Evolutionary conservation across 2,329 filamentous ascomycete genomes (phyloP), one percentile per base, ranked within the genome.

Genomic region (Cladosporium velox): DNA sequence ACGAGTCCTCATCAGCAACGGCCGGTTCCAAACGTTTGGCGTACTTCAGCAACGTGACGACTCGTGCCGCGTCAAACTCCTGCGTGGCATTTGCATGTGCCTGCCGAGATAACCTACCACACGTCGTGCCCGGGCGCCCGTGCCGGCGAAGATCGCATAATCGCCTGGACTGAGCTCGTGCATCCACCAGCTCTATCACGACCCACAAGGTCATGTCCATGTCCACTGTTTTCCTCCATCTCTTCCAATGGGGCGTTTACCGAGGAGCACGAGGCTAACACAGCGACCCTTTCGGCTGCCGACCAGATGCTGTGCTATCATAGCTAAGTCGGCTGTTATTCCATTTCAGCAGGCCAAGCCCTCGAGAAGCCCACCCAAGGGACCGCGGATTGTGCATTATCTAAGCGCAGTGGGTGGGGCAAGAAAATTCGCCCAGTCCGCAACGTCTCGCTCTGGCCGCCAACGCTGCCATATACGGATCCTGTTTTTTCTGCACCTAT

Each of bases 401-500:
- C 41, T 47, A 47, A 47, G 41, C 41, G 41, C 41, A 24, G 8
- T 47, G 41, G 55, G 55, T 58, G 55, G 55, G 55, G 32, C 55
- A 47, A 47, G 41, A 47, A 34, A 58, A 38, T 44, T 59, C 57
- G 57, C 57, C 57, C 57, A 59, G 57, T 15, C 57, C 24, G 35
- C 32, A 41, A 59, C 35, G 57, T 35, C 32, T 58, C 34, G 55
- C 55, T 58, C 34, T 58, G 34, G 55, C 55, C 55, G 34, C 34
- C n/a, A 58, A 35, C 35, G 41, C 26, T 51, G 59, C 59, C 52
- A 28, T 30, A 3, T 35, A n/a, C 49, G 21, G 32, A 38, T 32
- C 32, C 32, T 54, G 26, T 21, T 57, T 64, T 63, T 64, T 64
- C 60, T 64, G 61, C 61, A 57, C 61, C 61, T 64, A 64, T 64